A percentile compares a stretch with the other conserved stretches of the same genome.
Conservation (phyloP, 2,329 filamentous ascomycete genomes). For the Aspergillus sp. region DNA sequence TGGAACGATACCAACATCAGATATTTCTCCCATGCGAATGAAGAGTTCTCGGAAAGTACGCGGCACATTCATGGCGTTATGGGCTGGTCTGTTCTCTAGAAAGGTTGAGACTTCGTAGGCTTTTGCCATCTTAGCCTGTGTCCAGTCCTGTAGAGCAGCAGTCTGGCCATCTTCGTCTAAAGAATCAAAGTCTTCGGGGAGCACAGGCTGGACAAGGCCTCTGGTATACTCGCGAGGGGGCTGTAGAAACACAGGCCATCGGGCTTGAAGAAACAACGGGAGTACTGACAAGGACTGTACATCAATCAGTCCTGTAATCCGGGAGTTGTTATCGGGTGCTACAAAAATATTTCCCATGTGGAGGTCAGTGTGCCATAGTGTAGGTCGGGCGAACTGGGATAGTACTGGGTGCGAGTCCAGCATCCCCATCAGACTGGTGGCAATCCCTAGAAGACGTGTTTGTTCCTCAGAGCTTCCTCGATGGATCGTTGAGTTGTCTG, state of each 20-base stretch:
- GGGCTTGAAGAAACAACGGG: constrained; percentile 27
- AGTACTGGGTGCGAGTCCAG: neutral
- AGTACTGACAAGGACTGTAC: constrained; percentile 25
- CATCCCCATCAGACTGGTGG: neutral
- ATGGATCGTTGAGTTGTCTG: too few relatives aligned
- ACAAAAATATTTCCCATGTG: constrained; percentile 35
- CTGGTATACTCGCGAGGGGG: constrained; percentile 21
- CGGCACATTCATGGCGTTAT: constrained; percentile 3
- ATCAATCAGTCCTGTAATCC: constrained; percentile 25
- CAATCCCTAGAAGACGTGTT: neutral
- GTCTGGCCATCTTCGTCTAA: constrained; percentile 9
- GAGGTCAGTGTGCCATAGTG: constrained; percentile 21
- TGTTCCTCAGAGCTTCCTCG: neutral
- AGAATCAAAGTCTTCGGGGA: neutral
- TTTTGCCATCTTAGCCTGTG: constrained; percentile 25
- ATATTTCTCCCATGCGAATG: constrained; percentile 9
- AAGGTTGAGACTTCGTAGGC: constrained; percentile 22
- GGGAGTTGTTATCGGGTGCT: constrained; percentile 17
- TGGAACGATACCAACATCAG: constrained; percentile 15
- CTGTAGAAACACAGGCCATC: constrained; percentile 26
- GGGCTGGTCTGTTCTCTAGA: constrained; percentile 1
- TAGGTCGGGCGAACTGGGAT: constrained; percentile 16
- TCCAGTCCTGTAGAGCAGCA: constrained; percentile 15
- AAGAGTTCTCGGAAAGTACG: constrained; percentile 12
- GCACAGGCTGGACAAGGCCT: constrained; percentile 14